These are phyloP conservation scores for Candolleomyces aberdarensis DNA, from an alignment of 768 basidiomycete species.

Conservation along the genomic window DNA sequence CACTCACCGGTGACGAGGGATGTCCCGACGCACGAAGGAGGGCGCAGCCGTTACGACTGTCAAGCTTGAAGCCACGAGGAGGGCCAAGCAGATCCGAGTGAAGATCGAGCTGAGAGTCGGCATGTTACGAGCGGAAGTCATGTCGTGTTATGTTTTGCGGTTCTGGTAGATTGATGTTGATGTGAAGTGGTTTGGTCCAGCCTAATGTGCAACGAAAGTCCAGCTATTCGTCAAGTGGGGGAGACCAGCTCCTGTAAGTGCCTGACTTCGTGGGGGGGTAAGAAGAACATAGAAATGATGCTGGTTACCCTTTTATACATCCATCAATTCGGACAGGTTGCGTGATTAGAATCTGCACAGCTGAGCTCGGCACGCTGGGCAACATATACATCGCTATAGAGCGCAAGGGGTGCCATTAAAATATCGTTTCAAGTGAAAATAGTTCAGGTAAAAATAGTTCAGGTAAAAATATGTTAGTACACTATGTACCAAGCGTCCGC, in stretches of 20 bases:
- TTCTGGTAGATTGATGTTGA: neutral
- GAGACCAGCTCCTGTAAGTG: neutral
- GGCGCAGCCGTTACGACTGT: neutral
- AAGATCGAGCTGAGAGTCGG: neutral
- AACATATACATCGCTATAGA: too few relatives aligned
- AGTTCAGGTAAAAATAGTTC: too few relatives aligned
- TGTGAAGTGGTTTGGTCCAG: neutral
- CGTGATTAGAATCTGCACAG: too few relatives aligned
- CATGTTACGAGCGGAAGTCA: neutral
- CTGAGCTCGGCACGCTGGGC: too few relatives aligned
- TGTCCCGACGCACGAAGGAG: neutral
- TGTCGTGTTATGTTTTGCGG: neutral
- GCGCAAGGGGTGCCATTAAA: too few relatives aligned
- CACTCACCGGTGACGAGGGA: conserved; percentile 2
- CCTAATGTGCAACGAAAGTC: neutral
- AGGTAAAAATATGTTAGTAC: too few relatives aligned
- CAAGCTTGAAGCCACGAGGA: neutral
- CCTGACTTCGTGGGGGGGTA: neutral
- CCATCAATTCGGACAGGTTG: too few relatives aligned
- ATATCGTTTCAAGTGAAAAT: too few relatives aligned
- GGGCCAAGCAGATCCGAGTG: neutral
- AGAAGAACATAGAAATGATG: neutral
- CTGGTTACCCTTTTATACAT: too few relatives aligned
- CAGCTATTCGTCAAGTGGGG: conserved; percentile 1
- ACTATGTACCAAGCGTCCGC: too few relatives aligned